These are phyloP conservation scores for Amanita polypyramis DNA, from an alignment of 768 basidiomycete genomes.

Conservation along the genomic window DNA sequence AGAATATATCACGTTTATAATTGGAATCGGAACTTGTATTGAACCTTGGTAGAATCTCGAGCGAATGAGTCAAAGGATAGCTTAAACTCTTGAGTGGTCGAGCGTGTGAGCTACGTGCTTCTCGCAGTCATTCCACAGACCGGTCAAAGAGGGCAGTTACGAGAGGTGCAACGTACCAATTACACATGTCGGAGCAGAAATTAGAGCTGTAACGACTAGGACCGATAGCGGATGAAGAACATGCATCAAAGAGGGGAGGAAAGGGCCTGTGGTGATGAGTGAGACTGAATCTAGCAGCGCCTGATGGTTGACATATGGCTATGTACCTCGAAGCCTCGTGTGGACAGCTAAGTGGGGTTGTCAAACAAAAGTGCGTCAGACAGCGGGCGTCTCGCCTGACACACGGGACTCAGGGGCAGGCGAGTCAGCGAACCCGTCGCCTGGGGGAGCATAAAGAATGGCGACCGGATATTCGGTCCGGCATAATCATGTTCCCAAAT, in stretches of 20 bases:
- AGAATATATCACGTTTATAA: constrained; percentile 23
- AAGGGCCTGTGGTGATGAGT: constrained; percentile 17
- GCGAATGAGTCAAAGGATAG: constrained; percentile 37
- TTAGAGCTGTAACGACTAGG: constrained; percentile 36
- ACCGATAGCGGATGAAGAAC: constrained; percentile 21
- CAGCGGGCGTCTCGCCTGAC: too few species aligned
- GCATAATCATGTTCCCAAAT: not conserved
- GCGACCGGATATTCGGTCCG: not conserved
- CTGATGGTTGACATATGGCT: too few species aligned
- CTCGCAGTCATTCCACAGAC: not conserved
- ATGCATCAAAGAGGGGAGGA: constrained; percentile 23
- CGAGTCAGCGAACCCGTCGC: too few species aligned
- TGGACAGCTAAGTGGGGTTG: too few species aligned
- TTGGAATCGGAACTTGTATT: constrained; percentile 9
- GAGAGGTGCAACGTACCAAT: constrained; percentile 18
- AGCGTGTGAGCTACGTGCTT: constrained; percentile 35
- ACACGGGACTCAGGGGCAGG: too few species aligned
- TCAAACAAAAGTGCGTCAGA: too few species aligned
- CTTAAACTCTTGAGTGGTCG: constrained; percentile 38
- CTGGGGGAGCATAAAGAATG: too few species aligned
- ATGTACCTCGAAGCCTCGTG: too few species aligned
- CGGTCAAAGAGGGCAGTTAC: not conserved
- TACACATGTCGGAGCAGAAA: constrained; percentile 21
- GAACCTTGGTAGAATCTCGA: constrained; percentile 48
- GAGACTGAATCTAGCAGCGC: not conserved